Conservation (phyloP, 441 rosid genomes). For the Syzygium syzygioides region DNA sequence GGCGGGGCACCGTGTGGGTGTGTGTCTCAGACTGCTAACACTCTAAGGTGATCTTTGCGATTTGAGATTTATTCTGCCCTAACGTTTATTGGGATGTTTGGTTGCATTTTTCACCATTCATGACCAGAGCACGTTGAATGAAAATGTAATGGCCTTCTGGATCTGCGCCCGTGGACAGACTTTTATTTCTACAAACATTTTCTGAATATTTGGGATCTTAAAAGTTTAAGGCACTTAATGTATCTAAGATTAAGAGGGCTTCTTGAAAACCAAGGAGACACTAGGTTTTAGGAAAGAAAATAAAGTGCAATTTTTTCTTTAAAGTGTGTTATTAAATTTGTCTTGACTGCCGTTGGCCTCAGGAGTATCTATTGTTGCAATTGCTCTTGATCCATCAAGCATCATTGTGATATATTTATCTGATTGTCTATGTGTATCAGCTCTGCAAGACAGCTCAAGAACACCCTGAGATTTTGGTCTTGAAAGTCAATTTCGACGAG, state of each 20-base stretch:
- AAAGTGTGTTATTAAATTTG: neutral
- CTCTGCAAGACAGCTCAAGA: slow-evolving; percentile 83
- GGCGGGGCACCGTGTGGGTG: no score
- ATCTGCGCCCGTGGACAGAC: neutral
- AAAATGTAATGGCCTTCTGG: neutral
- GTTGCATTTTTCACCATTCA: neutral
- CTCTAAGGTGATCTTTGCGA: neutral
- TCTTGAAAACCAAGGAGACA: neutral
- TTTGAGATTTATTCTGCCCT: neutral
- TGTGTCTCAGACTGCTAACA: neutral
- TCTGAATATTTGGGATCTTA: neutral
- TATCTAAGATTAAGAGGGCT: neutral
- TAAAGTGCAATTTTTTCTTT: neutral
- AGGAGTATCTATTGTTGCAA: neutral
- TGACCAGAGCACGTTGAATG: neutral
- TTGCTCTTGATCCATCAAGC: neutral
- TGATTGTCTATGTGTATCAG: slow-evolving; percentile 26
- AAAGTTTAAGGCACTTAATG: neutral
- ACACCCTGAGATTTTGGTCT: slow-evolving; percentile 65
- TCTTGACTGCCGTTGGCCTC: neutral
- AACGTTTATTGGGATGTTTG: neutral
- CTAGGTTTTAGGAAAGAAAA: neutral
- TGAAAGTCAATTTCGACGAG: slow-evolving; percentile 93
- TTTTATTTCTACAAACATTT: neutral
- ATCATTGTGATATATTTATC: neutral